These are phyloP conservation scores for Pythium scleroteichum DNA, from an alignment of 352 stramenopile genomes.

Conservation along the genomic window DNA sequence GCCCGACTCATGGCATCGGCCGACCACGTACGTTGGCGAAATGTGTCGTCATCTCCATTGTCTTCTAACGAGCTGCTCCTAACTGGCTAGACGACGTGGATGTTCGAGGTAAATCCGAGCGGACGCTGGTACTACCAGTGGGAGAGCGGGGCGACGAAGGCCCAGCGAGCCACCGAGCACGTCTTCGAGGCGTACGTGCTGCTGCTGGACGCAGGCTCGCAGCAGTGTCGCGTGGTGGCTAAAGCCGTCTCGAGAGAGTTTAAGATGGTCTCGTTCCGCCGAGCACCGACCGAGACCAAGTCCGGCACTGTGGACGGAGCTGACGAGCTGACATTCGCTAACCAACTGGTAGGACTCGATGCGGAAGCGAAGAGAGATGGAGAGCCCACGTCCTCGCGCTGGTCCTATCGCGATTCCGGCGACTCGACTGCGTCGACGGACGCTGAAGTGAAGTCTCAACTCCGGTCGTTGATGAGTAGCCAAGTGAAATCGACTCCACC, in stretches of 20 bases:
- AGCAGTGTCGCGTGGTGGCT: slow-evolving; percentile 1
- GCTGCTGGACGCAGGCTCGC: background rate
- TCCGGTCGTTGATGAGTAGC: background rate
- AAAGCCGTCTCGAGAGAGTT: slow-evolving; percentile 3
- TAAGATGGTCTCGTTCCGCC: slow-evolving; percentile 17
- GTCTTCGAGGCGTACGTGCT: slow-evolving; percentile 30
- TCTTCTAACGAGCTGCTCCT: background rate
- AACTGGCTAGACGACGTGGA: slow-evolving; percentile 4
- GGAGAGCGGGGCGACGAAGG: slow-evolving; percentile 60
- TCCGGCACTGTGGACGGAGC: background rate
- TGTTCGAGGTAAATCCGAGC: slow-evolving; percentile 50
- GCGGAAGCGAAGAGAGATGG: background rate
- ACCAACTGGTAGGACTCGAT: too few species aligned
- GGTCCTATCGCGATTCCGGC: background rate
- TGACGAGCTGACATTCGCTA: background rate
- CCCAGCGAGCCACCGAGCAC: slow-evolving; percentile 54
- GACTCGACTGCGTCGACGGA: slow-evolving; percentile 2
- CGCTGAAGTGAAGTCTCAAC: background rate
- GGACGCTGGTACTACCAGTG: slow-evolving; percentile 72
- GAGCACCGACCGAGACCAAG: slow-evolving; percentile 2
- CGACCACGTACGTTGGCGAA: slow-evolving; percentile 16
- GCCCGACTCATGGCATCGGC: slow-evolving; percentile 21
- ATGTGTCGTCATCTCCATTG: background rate
- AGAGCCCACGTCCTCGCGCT: background rate
- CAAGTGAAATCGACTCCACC: background rate